Evolutionary conservation across 2,329 filamentous ascomycete genomes (phyloP).

Genomic region (Intubia oerlemansii): DNA sequence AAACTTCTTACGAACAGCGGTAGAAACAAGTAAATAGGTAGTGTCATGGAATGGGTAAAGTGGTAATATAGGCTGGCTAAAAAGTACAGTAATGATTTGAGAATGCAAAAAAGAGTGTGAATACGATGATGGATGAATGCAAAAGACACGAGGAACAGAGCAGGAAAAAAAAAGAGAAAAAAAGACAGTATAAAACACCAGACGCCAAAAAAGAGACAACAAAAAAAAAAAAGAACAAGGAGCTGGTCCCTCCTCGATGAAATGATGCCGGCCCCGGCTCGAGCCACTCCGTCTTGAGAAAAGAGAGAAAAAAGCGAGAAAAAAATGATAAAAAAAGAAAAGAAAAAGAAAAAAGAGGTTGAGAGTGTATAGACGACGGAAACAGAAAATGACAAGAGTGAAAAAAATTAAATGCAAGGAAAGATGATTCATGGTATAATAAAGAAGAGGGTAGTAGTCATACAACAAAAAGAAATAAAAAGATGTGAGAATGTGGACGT

Average conservation of each 20-base stretch:
- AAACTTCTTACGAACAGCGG: too few species aligned
- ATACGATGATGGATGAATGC: not conserved
- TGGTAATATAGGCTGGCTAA: too few species aligned
- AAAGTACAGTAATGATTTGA: too few species aligned
- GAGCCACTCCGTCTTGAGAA: too few species aligned
- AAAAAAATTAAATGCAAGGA: too few species aligned
- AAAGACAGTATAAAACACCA: not conserved
- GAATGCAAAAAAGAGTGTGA: not conserved
- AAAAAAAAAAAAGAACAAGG: not conserved
- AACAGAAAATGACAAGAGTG: too few species aligned
- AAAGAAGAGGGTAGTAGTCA: slow-evolving; percentile 2
- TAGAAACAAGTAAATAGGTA: too few species aligned
- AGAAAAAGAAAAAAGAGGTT: not conserved
- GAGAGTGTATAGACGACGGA: too few species aligned
- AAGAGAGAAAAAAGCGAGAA: not conserved
- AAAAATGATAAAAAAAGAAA: not conserved
- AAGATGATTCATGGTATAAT: too few species aligned
- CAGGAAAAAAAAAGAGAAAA: not conserved
- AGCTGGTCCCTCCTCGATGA: not conserved
- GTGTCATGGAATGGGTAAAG: too few species aligned
- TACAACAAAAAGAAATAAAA: slow-evolving; percentile 2
- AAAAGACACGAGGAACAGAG: not conserved
- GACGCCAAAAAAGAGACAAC: not conserved
- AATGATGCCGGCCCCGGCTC: too few species aligned
- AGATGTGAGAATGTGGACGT: not conserved